These are phyloP conservation scores for Euphorbia celastroides DNA, from an alignment of 441 rosid genomes.

Conservation along the genomic window DNA sequence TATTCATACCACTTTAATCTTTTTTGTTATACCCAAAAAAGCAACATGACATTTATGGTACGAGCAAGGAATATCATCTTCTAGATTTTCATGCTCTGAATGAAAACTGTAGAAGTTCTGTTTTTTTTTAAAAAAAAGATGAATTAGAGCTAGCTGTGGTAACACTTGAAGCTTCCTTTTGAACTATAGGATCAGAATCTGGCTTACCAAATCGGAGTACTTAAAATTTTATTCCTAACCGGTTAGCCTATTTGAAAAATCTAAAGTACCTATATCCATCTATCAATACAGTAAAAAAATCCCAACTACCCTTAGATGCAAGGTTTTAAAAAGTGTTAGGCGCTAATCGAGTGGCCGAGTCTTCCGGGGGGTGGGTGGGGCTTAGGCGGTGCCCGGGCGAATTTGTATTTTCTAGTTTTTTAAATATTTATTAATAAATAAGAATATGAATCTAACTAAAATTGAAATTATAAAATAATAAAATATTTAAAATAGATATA, in stretches of 20 bases:
- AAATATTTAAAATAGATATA: no score
- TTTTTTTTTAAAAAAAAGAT: background rate
- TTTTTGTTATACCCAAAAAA: background rate
- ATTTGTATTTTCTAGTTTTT: no score
- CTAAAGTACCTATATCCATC: background rate
- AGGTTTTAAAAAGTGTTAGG: no score
- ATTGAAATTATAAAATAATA: no score
- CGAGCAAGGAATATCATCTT: background rate
- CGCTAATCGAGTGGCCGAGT: no score
- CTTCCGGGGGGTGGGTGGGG: no score
- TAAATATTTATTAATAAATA: no score
- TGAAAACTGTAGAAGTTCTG: background rate
- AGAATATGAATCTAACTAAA: no score
- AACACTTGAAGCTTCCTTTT: background rate
- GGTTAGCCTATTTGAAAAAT: background rate
- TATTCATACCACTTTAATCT: background rate
- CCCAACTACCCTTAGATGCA: background rate
- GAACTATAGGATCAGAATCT: conserved; percentile 1
- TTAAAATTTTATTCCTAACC: background rate
- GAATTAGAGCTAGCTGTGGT: background rate
- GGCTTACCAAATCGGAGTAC: conserved; percentile 3
- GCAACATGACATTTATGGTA: background rate
- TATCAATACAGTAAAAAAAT: background rate
- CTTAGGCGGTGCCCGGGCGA: background rate
- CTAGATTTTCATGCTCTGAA: background rate